Base-by-base conservation (phyloP, 2,329 filamentous ascomycete genomes). In the Pseudocercospora fuligena region DNA sequence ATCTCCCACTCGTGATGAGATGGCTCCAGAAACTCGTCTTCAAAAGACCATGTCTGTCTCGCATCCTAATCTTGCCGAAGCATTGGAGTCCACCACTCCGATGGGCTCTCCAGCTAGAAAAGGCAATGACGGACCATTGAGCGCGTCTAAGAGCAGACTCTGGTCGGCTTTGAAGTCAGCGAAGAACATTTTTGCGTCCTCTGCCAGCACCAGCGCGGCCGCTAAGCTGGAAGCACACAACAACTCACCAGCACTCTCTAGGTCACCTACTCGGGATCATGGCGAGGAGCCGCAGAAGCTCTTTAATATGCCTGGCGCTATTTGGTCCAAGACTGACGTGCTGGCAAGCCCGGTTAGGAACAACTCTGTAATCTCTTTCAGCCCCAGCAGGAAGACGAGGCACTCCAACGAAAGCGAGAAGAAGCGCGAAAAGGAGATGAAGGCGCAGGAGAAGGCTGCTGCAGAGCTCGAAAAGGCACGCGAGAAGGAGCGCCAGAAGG, bases 111-210 rank as follows among this genome's bases (percentile, higher is more conserved):
- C 87, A 29, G 74, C 74, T 64, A 82, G 80, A 74, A 85, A 78
- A 81, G 86, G 78, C 81, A 85, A 69, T 77, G 93, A 96, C 71
- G 94, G 91, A 66, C 93, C 93, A 5, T 80, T 97, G 66, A 97
- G 94, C 79, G 93, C 95, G 60, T 94, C 95, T 29, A 98, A 97
- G 81, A 92, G 92, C 75, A 96, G 93, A 77, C 84, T 98, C 57
- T 96, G 94, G 56, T 97, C 94, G 9, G 93, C 97, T 66, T 84
- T 97, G 73, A 94, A 93, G 79, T 92, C 90, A 63, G 95, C 94
- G 3, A 94, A 92, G 78, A 92, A 90, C 14, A 87, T 97, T 58
- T 90, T 97, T 69, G 92, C 90, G 19, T 96, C 91, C 72, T 94
- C 86, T 68, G 87, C 85, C 66, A 82, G 84, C 53, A 78, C 85